Base-by-base conservation (phyloP, 441 rosid species). In the Populus tomentosa region DNA sequence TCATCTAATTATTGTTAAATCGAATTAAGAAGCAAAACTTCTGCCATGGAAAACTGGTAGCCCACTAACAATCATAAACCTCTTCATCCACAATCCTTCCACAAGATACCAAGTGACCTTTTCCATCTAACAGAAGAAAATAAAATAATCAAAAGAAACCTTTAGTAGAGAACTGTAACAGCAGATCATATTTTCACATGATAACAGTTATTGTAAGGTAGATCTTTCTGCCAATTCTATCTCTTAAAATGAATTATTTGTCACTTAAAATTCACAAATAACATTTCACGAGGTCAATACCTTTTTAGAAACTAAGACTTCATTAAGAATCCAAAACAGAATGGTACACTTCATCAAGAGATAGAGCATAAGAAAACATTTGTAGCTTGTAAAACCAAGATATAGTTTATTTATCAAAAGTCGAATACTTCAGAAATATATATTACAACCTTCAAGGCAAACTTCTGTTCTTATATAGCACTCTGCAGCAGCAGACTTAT, bases 401-500 rank as follows among this genome's bases (percentile, higher is more conserved):
- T 70, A 68, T 35, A 65, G 50, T 46, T 67, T 38, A 70, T 26
- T 67, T 70, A 64, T 50, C 33, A 69, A 11, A 30, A 78, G 71
- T 69, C 4, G 7, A 14, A 46, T 46, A 46, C 56, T 46, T 46
- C 18, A 46, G 14, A 46, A 14, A 46, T 46, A 46, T 14, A 13
- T 50, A 46, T 21, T 72, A 83, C 83, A 85, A 96, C 99, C 99
- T 96, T 96, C 98, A 73, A 94, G 87, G 88, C 98, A 96, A 82
- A 90, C 80, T 90, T 96, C 98, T 74, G 99, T 96, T 81, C 99
- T 85, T 67, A 90, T 77, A 80, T 82, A 94, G 91, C 99, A 94
- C 81, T 96, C 99, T 76, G 86, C 95, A 72, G 99, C 94, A 5
- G 98, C 98, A 85, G 97, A 94, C 85, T 90, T 96, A 73, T 96